Percentiles rank a stretch among this genome's conserved stretches.
Conservation (phyloP, 2,329 filamentous ascomycete species). For the Apiospora malaysiana region DNA sequence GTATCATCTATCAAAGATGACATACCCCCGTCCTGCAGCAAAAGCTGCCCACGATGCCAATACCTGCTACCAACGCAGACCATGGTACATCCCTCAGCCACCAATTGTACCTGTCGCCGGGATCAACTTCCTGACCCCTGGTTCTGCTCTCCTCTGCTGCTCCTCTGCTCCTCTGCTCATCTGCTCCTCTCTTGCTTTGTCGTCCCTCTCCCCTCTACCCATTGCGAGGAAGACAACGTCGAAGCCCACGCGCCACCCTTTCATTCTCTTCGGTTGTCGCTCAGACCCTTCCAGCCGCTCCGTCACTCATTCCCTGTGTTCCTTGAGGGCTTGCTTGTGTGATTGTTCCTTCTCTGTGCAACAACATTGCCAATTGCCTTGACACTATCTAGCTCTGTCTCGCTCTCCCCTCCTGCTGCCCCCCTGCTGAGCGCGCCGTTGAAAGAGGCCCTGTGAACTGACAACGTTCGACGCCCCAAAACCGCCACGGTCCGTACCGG, state of each 20-base stretch:
- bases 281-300: slow-evolving; percentile 6
- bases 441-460: slow-evolving; percentile 3
- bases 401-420: background rate
- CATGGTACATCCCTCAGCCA: slow-evolving; percentile 4
- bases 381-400: background rate
- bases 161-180: too few relatives aligned
- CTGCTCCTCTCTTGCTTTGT: background rate
- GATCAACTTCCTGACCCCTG: background rate
- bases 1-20: slow-evolving; percentile 10
- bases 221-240: background rate
- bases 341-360: slow-evolving; percentile 16
- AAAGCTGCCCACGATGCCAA: slow-evolving; percentile 8
- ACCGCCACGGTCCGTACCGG: slow-evolving; percentile 12
- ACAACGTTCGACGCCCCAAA: slow-evolving; percentile 15
- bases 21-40: slow-evolving; percentile 10
- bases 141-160: background rate
- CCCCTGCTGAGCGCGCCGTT: slow-evolving; percentile 8
- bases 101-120: background rate
- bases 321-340: slow-evolving; percentile 13
- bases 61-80: slow-evolving; percentile 12
- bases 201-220: slow-evolving; percentile 1
- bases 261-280: slow-evolving; percentile 2
- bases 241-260: slow-evolving; percentile 14
- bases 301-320: slow-evolving; percentile 7
- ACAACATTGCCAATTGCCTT: slow-evolving; percentile 11